Evolutionary conservation across 2,329 filamentous ascomycete species (phyloP).

Genomic region (Cadophora malorum): DNA sequence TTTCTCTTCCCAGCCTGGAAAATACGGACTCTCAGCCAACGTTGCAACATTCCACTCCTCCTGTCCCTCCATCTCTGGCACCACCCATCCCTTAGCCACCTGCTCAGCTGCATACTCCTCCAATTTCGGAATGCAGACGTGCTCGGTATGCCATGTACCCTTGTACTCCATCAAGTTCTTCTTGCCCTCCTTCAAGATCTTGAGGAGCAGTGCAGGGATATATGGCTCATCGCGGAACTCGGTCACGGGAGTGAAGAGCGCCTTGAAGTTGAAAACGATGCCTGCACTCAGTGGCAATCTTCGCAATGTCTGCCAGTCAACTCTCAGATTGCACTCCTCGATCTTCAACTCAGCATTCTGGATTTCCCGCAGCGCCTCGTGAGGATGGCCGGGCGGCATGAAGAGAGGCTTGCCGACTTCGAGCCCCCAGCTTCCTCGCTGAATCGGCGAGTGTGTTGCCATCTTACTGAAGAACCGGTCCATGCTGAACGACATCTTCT

Average conservation of each 20-base stretch:
- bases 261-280: conserved; percentile 89
- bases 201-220: conserved; percentile 71
- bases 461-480: conserved; percentile 83
- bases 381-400: conserved; percentile 71
- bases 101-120: conserved; percentile 71
- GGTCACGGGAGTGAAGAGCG: conserved; percentile 76
- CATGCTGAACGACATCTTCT: conserved; percentile 89
- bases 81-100: conserved; percentile 63
- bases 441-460: conserved; percentile 75
- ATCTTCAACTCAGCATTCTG: conserved; percentile 64
- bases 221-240: conserved; percentile 76
- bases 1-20: conserved; percentile 76
- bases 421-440: conserved; percentile 84
- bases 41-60: conserved; percentile 63
- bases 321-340: conserved; percentile 70
- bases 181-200: conserved; percentile 75
- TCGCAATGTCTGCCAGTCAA: conserved; percentile 88
- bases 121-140: conserved; percentile 70
- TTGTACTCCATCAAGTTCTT: conserved; percentile 78
- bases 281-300: conserved; percentile 77
- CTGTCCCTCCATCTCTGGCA: conserved; percentile 42
- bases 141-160: conserved; percentile 79
- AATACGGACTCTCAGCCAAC: conserved; percentile 77
- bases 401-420: conserved; percentile 79
- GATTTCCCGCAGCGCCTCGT: conserved; percentile 62